These are phyloP conservation scores for Alliaria petiolata DNA, from an alignment of 345 rosid species.

Conservation along the genomic window DNA sequence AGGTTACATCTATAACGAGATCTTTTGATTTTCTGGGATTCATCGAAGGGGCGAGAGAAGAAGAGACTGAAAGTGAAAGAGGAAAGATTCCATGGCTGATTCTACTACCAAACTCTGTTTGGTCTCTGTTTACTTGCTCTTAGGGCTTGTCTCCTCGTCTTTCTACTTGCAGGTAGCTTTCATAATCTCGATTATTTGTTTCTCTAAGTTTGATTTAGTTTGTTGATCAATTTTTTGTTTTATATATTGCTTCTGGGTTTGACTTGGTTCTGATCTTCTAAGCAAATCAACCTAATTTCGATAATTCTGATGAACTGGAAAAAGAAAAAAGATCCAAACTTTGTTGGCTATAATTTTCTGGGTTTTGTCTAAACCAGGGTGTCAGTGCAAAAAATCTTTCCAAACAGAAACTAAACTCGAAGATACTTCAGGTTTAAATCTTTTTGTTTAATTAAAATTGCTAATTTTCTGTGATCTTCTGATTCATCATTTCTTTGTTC, in stretches of 20 bases:
- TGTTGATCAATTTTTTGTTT: background rate
- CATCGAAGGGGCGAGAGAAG: too few relatives aligned
- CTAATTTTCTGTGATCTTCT: background rate
- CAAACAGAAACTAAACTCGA: conserved; percentile 60
- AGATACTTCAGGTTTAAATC: conserved; percentile 64
- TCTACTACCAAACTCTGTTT: conserved; percentile 20
- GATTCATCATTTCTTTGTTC: background rate
- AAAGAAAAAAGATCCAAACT: background rate
- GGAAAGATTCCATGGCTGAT: conserved; percentile 24
- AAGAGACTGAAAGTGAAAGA: background rate
- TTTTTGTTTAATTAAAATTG: background rate
- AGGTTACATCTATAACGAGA: background rate
- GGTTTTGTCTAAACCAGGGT: conserved; percentile 40
- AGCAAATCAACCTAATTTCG: background rate
- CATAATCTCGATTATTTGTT: background rate
- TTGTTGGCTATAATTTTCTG: background rate
- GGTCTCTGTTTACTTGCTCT: conserved; percentile 28
- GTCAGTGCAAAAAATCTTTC: conserved; percentile 38
- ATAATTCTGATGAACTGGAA: background rate
- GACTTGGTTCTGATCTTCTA: background rate
- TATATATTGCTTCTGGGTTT: background rate
- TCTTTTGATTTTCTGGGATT: background rate
- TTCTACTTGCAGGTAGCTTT: conserved; percentile 22
- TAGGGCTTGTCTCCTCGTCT: conserved; percentile 27
- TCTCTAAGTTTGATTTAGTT: too few relatives aligned